These are phyloP conservation scores for Chrysophaeum taylorii DNA, from an alignment of 352 stramenopile genomes.

Conservation along the genomic window DNA sequence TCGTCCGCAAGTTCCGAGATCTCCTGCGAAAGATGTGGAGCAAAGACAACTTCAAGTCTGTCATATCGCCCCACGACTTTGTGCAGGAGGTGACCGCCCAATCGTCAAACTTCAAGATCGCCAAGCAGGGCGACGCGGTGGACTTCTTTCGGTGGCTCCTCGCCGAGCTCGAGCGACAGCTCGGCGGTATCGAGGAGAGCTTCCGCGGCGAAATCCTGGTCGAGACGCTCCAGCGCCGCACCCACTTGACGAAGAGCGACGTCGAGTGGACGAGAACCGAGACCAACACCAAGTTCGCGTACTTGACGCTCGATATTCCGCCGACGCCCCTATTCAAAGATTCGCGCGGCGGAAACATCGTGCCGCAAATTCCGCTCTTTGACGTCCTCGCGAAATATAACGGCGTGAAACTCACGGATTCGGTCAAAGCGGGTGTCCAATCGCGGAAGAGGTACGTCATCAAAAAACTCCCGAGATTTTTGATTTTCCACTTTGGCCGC, in stretches of 20 bases:
- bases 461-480: constrained; percentile 74
- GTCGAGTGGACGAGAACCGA: constrained; percentile 35
- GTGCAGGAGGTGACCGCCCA: constrained; percentile 82
- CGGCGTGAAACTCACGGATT: constrained; percentile 56
- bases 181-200: constrained; percentile 74
- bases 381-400: constrained; percentile 95
- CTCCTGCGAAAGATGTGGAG: constrained; percentile 96
- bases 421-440: constrained; percentile 58
- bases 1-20: constrained; percentile 83
- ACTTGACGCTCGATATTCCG: constrained; percentile 91
- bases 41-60: constrained; percentile 92
- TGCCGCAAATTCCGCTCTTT: constrained; percentile 90
- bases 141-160: constrained; percentile 94
- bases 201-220: constrained; percentile 90
- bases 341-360: constrained; percentile 83
- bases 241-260: constrained; percentile 39
- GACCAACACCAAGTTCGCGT: constrained; percentile 53
- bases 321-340: constrained; percentile 96
- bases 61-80: constrained; percentile 91
- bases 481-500: constrained; percentile 92
- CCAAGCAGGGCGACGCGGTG: constrained; percentile 78
- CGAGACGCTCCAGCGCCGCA: constrained; percentile 51
- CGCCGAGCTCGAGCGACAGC: constrained; percentile 72
- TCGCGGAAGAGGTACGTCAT: constrained; percentile 83
- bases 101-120: constrained; percentile 92